These are phyloP conservation scores for Hippophae tibetana DNA, from an alignment of 306 rosid species.

Conservation along the genomic window DNA sequence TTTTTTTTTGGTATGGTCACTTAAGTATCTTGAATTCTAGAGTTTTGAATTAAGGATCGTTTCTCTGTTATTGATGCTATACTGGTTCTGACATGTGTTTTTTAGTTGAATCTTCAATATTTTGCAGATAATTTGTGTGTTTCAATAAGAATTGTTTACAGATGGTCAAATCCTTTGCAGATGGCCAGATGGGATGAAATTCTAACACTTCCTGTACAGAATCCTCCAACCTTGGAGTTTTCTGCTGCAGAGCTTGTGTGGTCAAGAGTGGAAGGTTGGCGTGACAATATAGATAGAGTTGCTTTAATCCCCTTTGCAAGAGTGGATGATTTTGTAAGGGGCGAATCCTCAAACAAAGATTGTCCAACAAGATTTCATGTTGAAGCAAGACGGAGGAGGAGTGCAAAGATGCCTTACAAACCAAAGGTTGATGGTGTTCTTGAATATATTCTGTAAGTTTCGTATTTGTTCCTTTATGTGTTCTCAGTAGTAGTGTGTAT, in stretches of 20 bases:
- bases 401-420: slow-evolving; percentile 48
- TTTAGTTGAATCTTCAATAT: too few relatives aligned
- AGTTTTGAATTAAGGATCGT: too few relatives aligned
- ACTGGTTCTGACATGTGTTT: too few relatives aligned
- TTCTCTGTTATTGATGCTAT: too few relatives aligned
- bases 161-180: slow-evolving; percentile 6
- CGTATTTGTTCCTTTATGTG: slow-evolving; percentile 1
- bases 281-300: slow-evolving; percentile 70
- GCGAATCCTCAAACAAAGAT: slow-evolving; percentile 67
- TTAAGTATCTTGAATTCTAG: too few relatives aligned
- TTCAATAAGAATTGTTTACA: neutral
- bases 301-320: slow-evolving; percentile 80
- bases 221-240: slow-evolving; percentile 71
- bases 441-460: slow-evolving; percentile 83
- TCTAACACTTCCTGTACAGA: slow-evolving; percentile 87
- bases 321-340: slow-evolving; percentile 82
- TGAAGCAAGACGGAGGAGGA: slow-evolving; percentile 66
- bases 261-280: slow-evolving; percentile 95
- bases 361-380: slow-evolving; percentile 88
- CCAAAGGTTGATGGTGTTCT: slow-evolving; percentile 85
- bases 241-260: slow-evolving; percentile 63
- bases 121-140: neutral
- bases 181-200: slow-evolving; percentile 98
- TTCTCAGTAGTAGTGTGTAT: neutral
- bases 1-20: too few relatives aligned